These are phyloP conservation scores for Dalbergia cochinchinensis DNA, from an alignment of 306 rosid species.

Conservation along the genomic window DNA sequence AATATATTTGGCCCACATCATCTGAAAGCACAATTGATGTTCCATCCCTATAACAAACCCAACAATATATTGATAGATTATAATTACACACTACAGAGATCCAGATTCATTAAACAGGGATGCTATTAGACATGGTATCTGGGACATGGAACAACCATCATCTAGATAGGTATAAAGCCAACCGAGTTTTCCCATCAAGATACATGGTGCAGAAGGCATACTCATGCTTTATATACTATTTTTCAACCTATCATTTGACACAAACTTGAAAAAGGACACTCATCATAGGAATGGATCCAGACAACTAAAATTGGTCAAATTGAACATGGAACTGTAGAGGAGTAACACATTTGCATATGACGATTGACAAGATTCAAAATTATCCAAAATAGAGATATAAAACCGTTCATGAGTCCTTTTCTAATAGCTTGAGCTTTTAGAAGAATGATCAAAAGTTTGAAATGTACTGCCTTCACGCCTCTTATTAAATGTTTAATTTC, in stretches of 20 bases:
- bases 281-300: conserved; percentile 18
- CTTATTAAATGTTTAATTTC: conserved; percentile 3
- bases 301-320: conserved; percentile 8
- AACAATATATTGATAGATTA: conserved; percentile 12
- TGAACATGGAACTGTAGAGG: conserved; percentile 2
- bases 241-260: conserved; percentile 1
- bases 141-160: conserved; percentile 39
- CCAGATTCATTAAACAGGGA: conserved; percentile 35
- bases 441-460: background rate
- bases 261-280: conserved; percentile 11
- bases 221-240: background rate
- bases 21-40: conserved; percentile 92
- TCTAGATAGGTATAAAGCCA: conserved; percentile 19
- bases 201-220: conserved; percentile 26
- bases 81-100: conserved; percentile 17
- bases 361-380: background rate
- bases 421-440: background rate
- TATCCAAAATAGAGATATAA: conserved; percentile 16
- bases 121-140: conserved; percentile 19
- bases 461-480: background rate
- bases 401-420: background rate
- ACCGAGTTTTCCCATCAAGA: conserved; percentile 27
- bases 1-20: conserved; percentile 91
- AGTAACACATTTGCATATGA: background rate
- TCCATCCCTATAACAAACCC: conserved; percentile 74